Percentiles rank a stretch among this genome's conserved stretches.
Evolutionary conservation across 371 early-diverging fungal genomes (phyloP).

Genomic region (Lichtheimia ramosa): DNA sequence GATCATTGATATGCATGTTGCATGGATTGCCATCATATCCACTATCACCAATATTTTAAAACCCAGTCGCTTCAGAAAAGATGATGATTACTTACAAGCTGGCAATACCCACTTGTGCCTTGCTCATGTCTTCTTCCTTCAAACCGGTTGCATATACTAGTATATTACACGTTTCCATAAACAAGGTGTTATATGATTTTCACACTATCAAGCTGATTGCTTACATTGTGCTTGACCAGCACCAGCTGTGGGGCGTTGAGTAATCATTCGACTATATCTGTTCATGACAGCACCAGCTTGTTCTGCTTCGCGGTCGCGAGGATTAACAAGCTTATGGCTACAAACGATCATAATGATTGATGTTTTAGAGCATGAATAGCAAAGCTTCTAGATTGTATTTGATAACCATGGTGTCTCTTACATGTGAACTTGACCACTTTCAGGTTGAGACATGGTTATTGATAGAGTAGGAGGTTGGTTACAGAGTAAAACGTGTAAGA

Average conservation of each 20-base stretch:
- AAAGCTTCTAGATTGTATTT: neutral
- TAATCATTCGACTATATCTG: conserved; percentile 82
- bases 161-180: neutral
- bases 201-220: conserved; percentile 16
- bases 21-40: conserved; percentile 92
- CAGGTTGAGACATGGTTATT: neutral
- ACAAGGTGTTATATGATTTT: neutral
- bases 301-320: conserved; percentile 29
- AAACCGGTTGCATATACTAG: conserved; percentile 89
- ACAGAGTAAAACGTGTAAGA: neutral
- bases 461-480: neutral
- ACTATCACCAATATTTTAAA: conserved; percentile 13
- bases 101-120: conserved; percentile 91
- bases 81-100: conserved; percentile 65
- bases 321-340: conserved; percentile 35
- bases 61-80: neutral
- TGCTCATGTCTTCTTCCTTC: conserved; percentile 70
- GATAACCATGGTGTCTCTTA: neutral
- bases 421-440: conserved; percentile 10
- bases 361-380: neutral
- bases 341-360: neutral
- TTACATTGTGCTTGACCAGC: conserved; percentile 96
- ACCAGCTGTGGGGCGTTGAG: conserved; percentile 88
- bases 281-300: conserved; percentile 45
- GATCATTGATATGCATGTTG: conserved; percentile 94